A percentile compares a stretch with the other conserved stretches of the same genome.
phyloP scores from a whole-genome alignment of 2,329 filamentous ascomycete genomes.

The Hypomyces rosellus region DNA sequence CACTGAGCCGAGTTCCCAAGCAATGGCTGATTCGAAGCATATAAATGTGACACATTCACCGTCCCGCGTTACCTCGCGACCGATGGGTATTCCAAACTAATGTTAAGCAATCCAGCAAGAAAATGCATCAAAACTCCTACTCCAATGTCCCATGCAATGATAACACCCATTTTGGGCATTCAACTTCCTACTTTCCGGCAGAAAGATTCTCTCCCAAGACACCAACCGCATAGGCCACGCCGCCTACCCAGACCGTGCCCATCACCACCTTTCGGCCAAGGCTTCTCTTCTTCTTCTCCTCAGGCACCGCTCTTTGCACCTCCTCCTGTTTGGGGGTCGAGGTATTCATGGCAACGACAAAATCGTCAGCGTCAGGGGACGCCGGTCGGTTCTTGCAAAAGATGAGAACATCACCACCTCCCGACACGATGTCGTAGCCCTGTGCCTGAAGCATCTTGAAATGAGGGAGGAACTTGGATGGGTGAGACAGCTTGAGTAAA shows the following conservation, averaged over 20 bases:
- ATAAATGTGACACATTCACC: too few relatives aligned
- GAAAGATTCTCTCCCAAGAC: conserved; percentile 53
- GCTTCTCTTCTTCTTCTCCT: conserved; percentile 31
- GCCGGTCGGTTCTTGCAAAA: conserved; percentile 51
- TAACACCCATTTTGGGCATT: background rate
- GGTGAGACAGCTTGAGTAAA: conserved; percentile 54
- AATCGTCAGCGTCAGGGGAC: conserved; percentile 10
- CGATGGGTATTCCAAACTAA: conserved; percentile 10
- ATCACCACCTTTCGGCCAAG: conserved; percentile 44
- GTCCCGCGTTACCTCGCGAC: conserved; percentile 7
- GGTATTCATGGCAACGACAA: conserved; percentile 1
- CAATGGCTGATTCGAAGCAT: background rate
- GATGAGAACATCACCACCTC: conserved; percentile 56
- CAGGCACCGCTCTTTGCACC: conserved; percentile 35
- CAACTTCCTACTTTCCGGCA: conserved; percentile 32
- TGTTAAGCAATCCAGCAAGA: background rate
- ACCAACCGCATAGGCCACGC: conserved; percentile 51
- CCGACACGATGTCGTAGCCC: conserved; percentile 62
- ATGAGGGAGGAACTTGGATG: conserved; percentile 59
- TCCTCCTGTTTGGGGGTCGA: conserved; percentile 51
- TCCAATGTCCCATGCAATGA: conserved; percentile 7
- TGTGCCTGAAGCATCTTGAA: conserved; percentile 52
- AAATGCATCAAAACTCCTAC: conserved; percentile 4
- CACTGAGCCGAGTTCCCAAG: background rate
- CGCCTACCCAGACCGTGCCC: conserved; percentile 49